A percentile compares a stretch with the other conserved stretches of the same genome.
phyloP scores from a whole-genome alignment of 805 yeast species.

The Wickerhamiella azyma region DNA sequence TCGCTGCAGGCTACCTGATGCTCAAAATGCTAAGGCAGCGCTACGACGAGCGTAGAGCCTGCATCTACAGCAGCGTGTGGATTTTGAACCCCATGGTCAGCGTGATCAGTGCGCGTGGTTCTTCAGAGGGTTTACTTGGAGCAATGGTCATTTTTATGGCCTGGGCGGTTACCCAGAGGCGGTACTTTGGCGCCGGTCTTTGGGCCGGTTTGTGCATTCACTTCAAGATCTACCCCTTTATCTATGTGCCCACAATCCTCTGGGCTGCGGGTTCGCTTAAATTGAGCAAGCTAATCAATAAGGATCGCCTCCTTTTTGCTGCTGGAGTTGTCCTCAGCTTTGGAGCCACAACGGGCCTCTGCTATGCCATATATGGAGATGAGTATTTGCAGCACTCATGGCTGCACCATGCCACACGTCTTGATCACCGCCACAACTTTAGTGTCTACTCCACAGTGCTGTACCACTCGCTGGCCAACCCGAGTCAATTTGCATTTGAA shows the following conservation, averaged over 20 bases:
- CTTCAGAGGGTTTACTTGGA: slow-evolving; percentile 79
- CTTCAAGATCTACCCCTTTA: slow-evolving; percentile 82
- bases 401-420: slow-evolving; percentile 64
- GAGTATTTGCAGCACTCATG: slow-evolving; percentile 70
- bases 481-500: slow-evolving; percentile 14
- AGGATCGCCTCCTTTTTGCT: slow-evolving; percentile 31
- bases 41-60: slow-evolving; percentile 24
- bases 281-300: slow-evolving; percentile 27
- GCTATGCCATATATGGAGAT: slow-evolving; percentile 59
- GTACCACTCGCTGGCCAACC: slow-evolving; percentile 24
- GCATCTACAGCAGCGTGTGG: slow-evolving; percentile 54
- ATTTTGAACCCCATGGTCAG: slow-evolving; percentile 88
- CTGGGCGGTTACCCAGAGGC: slow-evolving; percentile 31
- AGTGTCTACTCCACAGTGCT: slow-evolving; percentile 70
- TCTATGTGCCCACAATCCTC: slow-evolving; percentile 64
- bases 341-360: slow-evolving; percentile 34
- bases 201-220: slow-evolving; percentile 71
- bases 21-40: slow-evolving; percentile 29
- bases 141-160: slow-evolving; percentile 51
- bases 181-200: slow-evolving; percentile 30
- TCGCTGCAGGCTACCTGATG: slow-evolving; percentile 62
- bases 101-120: slow-evolving; percentile 85
- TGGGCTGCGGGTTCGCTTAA: slow-evolving; percentile 28
- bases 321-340: slow-evolving; percentile 34
- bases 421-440: slow-evolving; percentile 93